These are phyloP conservation scores for Tylopilus sp. DNA, from an alignment of 1,284 basidiomycete species.

Conservation along the genomic window DNA sequence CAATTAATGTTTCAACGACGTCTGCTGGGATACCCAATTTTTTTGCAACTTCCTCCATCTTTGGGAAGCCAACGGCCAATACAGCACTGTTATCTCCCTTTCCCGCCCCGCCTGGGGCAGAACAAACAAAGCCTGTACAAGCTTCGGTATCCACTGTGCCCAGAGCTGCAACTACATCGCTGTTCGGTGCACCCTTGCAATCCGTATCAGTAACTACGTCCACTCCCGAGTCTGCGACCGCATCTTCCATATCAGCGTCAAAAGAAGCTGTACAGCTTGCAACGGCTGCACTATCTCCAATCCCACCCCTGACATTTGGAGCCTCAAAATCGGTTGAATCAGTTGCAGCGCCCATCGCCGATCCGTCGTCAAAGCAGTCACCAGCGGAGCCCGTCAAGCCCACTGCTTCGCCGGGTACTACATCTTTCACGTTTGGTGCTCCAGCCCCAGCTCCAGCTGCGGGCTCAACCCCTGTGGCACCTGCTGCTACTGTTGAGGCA, in stretches of 20 bases:
- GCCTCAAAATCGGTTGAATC: conserved; percentile 34
- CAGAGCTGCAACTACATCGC: conserved; percentile 23
- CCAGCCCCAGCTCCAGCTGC: conserved; percentile 13
- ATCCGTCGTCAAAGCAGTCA: conserved; percentile 17
- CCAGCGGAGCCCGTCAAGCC: conserved; percentile 20
- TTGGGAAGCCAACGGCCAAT: conserved; percentile 40
- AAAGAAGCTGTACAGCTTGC: conserved; percentile 34
- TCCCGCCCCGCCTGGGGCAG: conserved; percentile 13
- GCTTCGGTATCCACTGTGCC: conserved; percentile 7
- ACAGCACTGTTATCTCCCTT: conserved; percentile 18
- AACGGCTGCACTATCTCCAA: conserved; percentile 3
- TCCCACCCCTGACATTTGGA: conserved; percentile 33
- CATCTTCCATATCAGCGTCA: conserved; percentile 18
- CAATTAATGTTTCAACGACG: conserved; percentile 13
- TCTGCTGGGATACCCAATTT: conserved; percentile 59
- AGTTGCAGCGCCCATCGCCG: conserved; percentile 2
- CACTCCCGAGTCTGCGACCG: conserved; percentile 15
- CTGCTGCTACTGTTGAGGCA: conserved; percentile 26
- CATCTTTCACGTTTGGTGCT: conserved; percentile 30
- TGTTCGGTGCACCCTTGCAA: conserved; percentile 29
- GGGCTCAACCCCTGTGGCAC: conserved; percentile 7
- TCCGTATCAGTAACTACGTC: conserved; percentile 17
- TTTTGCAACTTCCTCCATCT: conserved; percentile 54
- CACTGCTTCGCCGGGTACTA: conserved; percentile 9
- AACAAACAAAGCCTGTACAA: conserved; percentile 29